A percentile compares a stretch with the other conserved stretches of the same genome.
phyloP scores from a whole-genome alignment of 306 rosid genomes.

The Trifolium subterraneum region DNA sequence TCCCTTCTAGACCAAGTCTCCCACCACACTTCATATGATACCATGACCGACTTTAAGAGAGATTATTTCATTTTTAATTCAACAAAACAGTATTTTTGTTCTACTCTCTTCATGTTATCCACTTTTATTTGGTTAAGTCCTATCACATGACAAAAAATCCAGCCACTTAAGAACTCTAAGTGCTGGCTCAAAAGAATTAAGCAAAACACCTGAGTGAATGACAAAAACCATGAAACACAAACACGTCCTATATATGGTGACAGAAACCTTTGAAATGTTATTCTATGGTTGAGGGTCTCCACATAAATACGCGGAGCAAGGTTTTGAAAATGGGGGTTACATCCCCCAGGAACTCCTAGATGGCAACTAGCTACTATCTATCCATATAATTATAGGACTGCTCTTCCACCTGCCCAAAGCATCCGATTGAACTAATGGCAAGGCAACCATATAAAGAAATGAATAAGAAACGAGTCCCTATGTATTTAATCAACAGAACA shows the following conservation, averaged over 20 bases:
- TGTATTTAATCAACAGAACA: background rate
- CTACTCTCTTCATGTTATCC: background rate
- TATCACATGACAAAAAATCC: background rate
- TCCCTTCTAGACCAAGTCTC: too few relatives aligned
- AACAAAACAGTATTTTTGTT: background rate
- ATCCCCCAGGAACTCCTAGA: constrained; percentile 10
- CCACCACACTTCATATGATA: too few relatives aligned
- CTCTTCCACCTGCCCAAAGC: background rate
- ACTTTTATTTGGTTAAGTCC: background rate
- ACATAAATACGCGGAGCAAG: constrained; percentile 22
- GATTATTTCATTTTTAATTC: background rate
- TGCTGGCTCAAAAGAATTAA: constrained; percentile 6
- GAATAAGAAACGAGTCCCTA: background rate
- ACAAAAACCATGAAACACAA: constrained; percentile 8
- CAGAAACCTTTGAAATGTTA: constrained; percentile 11
- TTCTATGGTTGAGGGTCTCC: constrained; percentile 8
- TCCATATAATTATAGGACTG: constrained; percentile 1
- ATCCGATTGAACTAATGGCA: constrained; percentile 5
- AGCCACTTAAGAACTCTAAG: background rate
- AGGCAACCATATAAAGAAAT: background rate
- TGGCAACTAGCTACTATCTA: background rate
- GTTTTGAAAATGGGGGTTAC: background rate
- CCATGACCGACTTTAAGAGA: too few relatives aligned
- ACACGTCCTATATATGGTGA: background rate
- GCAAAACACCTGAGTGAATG: background rate